Evolutionary conservation across 2,329 filamentous ascomycete species (phyloP), one percentile per base, ranked within the genome.

Genomic region (Lasiodiplodia gonubiensis): DNA sequence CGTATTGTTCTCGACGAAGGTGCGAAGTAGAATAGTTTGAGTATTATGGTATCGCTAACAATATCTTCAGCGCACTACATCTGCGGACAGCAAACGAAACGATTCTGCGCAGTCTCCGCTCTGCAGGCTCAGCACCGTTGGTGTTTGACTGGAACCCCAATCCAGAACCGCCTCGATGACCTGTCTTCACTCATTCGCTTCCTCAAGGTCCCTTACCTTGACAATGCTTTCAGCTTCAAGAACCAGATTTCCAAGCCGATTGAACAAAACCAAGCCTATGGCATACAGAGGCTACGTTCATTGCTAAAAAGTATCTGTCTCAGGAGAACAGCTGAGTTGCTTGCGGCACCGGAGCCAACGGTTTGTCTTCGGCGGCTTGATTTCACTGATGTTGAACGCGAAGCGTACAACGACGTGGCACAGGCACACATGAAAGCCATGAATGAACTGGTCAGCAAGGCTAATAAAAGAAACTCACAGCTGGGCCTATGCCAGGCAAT

Each of bases 81-180:
- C 35, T 80, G 83, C 16, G 81, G 80, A 2, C 75, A 74, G 21
- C 72, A 79, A 18, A 86, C 82, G 1, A 78, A 76, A 0, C 79
- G 82, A 25, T 78, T 82, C 68, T 75, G 74, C 1, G 78, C 82
- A 0, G 80, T 80, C 10, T 69, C 70, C 27, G 73, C 77, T 0
- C 75, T 87, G 0, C 63, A 71, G 0, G 79, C 84, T 0, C 74
- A 75, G 1, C 79, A 77, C 0, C 76, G 85, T n/a, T 86, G 85
- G 85, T 86, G 84, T 69, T 75, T 86, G 0, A 84, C 83, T 0
- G 85, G 84, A 0, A 86, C 85, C 0, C 72, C 72, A 2, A 54
- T 73, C 2, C 73, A 74, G 35, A 74, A 72, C 16, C 53, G 46
- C 3, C 69, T 74, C 0, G 52, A 39, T 2, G 73, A 74, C 52